Percentiles rank a stretch among this genome's conserved stretches.
Evolutionary conservation across 345 rosid species (phyloP).

Genomic region (Citrus cavaleriei): DNA sequence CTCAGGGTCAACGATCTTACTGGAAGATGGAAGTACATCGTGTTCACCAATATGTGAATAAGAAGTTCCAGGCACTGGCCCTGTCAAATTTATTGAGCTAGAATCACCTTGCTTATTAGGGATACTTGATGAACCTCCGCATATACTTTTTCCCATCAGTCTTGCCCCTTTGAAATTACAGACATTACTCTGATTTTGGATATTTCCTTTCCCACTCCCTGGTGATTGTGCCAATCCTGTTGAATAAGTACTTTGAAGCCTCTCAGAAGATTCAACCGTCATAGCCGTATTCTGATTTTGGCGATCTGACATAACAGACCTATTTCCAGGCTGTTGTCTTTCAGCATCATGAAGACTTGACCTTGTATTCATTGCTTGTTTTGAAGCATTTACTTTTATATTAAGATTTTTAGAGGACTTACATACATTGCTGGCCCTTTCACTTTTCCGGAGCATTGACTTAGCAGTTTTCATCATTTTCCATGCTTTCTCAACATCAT

Average conservation of each 20-base stretch:
- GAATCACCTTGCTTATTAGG: slow-evolving; percentile 6
- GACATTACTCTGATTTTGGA: slow-evolving; percentile 3
- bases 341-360: slow-evolving; percentile 5
- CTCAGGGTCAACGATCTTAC: neutral
- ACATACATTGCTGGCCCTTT: slow-evolving; percentile 5
- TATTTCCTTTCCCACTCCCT: slow-evolving; percentile 6
- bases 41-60: slow-evolving; percentile 5
- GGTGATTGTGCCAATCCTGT: slow-evolving; percentile 1
- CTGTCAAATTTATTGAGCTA: slow-evolving; percentile 1
- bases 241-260: slow-evolving; percentile 1
- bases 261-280: neutral
- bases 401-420: slow-evolving; percentile 11
- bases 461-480: slow-evolving; percentile 57
- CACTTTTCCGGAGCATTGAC: slow-evolving; percentile 20
- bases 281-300: slow-evolving; percentile 6
- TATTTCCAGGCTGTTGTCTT: slow-evolving; percentile 14
- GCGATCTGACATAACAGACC: slow-evolving; percentile 3
- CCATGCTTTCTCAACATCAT: slow-evolving; percentile 52
- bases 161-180: neutral
- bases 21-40: neutral
- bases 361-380: slow-evolving; percentile 8
- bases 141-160: neutral
- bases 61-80: slow-evolving; percentile 11
- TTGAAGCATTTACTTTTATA: slow-evolving; percentile 16
- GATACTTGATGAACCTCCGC: slow-evolving; percentile 1